Conservation (phyloP, 768 basidiomycete species). For the Neoboletus magnificus region DNA sequence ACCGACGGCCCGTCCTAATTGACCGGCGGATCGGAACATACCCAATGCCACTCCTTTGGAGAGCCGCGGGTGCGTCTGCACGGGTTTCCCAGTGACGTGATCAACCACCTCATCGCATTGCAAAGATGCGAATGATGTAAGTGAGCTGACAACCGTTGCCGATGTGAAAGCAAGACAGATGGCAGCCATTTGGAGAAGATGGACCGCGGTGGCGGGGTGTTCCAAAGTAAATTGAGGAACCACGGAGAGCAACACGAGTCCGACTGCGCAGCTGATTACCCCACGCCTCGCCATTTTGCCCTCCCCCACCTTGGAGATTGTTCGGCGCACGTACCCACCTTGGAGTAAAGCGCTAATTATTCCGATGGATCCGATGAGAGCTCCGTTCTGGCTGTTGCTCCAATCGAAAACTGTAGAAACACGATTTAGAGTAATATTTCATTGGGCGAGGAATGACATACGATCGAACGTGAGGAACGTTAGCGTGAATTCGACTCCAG, state of each 20-base stretch:
- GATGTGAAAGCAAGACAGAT: slow-evolving; percentile 89
- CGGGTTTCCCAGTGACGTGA: slow-evolving; percentile 52
- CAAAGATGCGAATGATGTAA: slow-evolving; percentile 87
- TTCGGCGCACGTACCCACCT: slow-evolving; percentile 90
- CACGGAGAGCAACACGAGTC: slow-evolving; percentile 66
- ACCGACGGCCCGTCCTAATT: slow-evolving; percentile 89
- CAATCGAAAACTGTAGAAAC: slow-evolving; percentile 72
- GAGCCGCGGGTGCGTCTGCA: slow-evolving; percentile 59
- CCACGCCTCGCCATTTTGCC: slow-evolving; percentile 82
- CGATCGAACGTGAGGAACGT: slow-evolving; percentile 92
- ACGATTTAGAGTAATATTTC: not conserved
- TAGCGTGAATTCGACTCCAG: slow-evolving; percentile 94
- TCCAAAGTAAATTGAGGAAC: slow-evolving; percentile 56
- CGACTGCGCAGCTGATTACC: slow-evolving; percentile 65
- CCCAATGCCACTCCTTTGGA: slow-evolving; percentile 85
- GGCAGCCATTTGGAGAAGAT: slow-evolving; percentile 64
- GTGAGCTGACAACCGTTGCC: slow-evolving; percentile 90
- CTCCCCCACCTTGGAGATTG: slow-evolving; percentile 72
- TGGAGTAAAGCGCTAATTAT: slow-evolving; percentile 87
- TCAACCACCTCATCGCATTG: slow-evolving; percentile 80
- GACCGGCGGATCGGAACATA: slow-evolving; percentile 86
- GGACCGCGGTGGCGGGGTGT: slow-evolving; percentile 44
- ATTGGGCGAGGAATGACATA: slow-evolving; percentile 37
- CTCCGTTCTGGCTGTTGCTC: slow-evolving; percentile 86
- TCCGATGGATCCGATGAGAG: slow-evolving; percentile 82